Conservation (phyloP, 495 filamentous ascomycete genomes). For the Entonaema liquescens region DNA sequence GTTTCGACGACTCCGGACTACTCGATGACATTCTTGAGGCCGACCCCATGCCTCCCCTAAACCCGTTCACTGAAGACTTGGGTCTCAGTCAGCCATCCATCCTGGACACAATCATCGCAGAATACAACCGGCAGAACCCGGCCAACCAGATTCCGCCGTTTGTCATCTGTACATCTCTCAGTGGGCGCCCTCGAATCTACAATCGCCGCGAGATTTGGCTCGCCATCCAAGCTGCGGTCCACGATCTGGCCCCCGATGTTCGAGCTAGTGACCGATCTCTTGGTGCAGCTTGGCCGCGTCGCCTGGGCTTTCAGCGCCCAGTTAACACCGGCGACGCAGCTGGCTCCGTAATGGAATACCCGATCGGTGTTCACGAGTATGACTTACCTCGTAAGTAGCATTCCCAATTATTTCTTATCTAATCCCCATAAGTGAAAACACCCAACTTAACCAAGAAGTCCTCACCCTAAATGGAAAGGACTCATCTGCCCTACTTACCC, state of each 20-base stretch:
- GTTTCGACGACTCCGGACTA: too few species aligned
- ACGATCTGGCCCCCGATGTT: background rate
- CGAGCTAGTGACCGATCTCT: background rate
- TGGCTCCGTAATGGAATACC: background rate
- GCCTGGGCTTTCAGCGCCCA: background rate
- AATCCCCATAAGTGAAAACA: background rate
- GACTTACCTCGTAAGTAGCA: background rate
- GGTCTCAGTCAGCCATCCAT: background rate
- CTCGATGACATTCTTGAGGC: too few species aligned
- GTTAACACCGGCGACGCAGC: background rate
- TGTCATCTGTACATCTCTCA: background rate
- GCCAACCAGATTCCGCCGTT: background rate
- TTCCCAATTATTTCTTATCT: background rate
- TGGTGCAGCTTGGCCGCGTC: background rate
- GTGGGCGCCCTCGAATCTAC: background rate
- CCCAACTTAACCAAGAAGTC: background rate
- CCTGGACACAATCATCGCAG: background rate
- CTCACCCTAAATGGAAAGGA: background rate
- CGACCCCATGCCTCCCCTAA: background rate
- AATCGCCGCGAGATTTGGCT: background rate
- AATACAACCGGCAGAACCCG: background rate
- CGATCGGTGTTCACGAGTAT: background rate
- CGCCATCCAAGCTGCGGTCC: background rate
- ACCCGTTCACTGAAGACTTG: background rate
- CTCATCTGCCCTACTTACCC: background rate